Evolutionary conservation across 345 rosid species (phyloP).

Genomic region (Theobroma cacao): DNA sequence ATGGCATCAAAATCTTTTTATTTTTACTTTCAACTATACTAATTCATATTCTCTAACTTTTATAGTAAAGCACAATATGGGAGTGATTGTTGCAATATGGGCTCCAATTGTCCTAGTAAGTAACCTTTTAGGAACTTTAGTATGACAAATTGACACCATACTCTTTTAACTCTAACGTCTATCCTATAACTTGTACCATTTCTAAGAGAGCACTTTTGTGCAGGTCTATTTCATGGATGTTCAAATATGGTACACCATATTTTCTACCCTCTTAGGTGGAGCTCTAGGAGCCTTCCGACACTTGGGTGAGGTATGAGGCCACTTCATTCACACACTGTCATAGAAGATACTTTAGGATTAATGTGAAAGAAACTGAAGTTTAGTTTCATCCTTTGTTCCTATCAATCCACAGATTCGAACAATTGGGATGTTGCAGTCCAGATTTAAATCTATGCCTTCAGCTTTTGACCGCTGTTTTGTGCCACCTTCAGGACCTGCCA

Average conservation of each 20-base stretch:
- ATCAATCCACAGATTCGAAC: slow-evolving; percentile 69
- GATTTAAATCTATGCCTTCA: slow-evolving; percentile 65
- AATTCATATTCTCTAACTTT: slow-evolving; percentile 21
- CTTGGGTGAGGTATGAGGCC: slow-evolving; percentile 83
- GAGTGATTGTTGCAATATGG: slow-evolving; percentile 90
- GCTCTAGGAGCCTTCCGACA: slow-evolving; percentile 92
- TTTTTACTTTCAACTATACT: slow-evolving; percentile 7
- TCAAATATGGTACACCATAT: slow-evolving; percentile 98
- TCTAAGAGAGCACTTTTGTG: background rate
- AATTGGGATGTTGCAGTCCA: slow-evolving; percentile 91
- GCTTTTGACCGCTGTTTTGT: slow-evolving; percentile 63
- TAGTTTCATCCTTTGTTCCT: background rate
- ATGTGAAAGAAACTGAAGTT: background rate
- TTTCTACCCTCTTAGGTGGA: slow-evolving; percentile 90
- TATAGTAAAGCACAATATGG: slow-evolving; percentile 73
- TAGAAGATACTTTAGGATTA: background rate
- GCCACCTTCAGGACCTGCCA: slow-evolving; percentile 32
- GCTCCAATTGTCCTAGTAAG: slow-evolving; percentile 85
- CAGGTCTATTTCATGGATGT: slow-evolving; percentile 94
- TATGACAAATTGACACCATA: background rate
- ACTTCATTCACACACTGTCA: slow-evolving; percentile 9
- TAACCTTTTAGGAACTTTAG: slow-evolving; percentile 10
- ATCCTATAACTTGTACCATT: background rate
- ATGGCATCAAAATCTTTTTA: background rate
- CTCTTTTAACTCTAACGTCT: background rate